Base-by-base conservation (phyloP, 768 basidiomycete genomes). In the Agaricus bisporus region DNA sequence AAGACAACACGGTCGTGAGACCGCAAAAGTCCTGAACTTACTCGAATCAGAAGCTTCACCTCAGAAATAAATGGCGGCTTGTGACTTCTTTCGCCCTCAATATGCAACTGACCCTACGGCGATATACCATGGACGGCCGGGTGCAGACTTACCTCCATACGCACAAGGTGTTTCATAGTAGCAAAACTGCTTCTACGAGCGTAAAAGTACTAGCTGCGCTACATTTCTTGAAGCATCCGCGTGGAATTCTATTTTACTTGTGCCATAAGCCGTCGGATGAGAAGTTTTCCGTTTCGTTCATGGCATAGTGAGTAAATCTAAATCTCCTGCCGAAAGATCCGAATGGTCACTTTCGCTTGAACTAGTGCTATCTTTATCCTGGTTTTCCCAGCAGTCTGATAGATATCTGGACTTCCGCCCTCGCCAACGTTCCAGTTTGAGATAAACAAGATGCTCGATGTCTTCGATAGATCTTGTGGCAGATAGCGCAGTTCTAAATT, bases 401-500 rank as follows among this genome's bases (percentile, higher is more conserved):
- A 37, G 22, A 41, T 26, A 41, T 37, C 45, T 56, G 29, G 50
- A 41, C 35, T 22, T 26, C 14, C 41, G 49, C 32, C 56, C 46
- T 26, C 56, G 56, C 53, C 57, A 58, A 22, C 45, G 48, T 42
- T 47, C 71, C 36, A 80, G 74, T 59, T 71, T 77, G 28, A 56
- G 61, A 49, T 61, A 61, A 36, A 84, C 60, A 37, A 83, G 67
- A 32, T 39, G 36, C 55, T 78, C 75, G 41, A 84, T 70, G 25
- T 78, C 78, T 28, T 76, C 75, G 25, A 78, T 50, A 20, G 70
- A 72, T 42, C 63, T 60, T 47, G 79, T 78, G 20, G 59, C 63
- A 41, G 63, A 63, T 54, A 85, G 56, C 4, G 72, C 71, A 51
- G 71, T 57, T 49, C 79, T 74, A 65, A 85, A 83, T 59, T 78